Base-by-base conservation (phyloP, 768 basidiomycete species). In the Solioccasus polychromus region DNA sequence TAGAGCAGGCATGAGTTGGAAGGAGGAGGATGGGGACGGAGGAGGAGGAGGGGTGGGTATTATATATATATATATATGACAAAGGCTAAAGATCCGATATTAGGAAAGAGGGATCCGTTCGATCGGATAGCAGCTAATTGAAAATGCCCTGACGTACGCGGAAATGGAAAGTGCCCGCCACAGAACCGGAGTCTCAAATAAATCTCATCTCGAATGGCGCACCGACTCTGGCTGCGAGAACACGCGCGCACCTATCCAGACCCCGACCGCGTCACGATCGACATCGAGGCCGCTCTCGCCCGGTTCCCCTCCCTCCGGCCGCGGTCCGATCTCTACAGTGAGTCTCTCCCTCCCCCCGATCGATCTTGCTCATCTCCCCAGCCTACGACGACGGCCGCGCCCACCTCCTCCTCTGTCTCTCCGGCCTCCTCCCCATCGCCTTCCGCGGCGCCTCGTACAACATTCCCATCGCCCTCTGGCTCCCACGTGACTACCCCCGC, bases 311-410 rank as follows among this genome's bases (percentile, higher is more conserved):
- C 85, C 23, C 73, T 92, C 42, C 73, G 83, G 11, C 90, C 87
- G 40, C 89, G 88, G 64, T 82, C 86, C 2, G 91, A 90, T 54
- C 76, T 87, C 11, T 92, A 91, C 77, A 90, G 76, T 75, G 60
- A 63, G 68, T 70, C 38, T 11, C 31, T 25, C 41, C 28, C 28
- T 38, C 17, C 28, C 42, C 34, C 39, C 48, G 4, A 20, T 5
- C 34, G 26, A 49, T 51, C 42, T 37, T 44, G 29, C 31, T 35
- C 42, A 53, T 30, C 26, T 5, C 28, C 51, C 11, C 61, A 96
- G 92, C 88, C 0, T 93, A 89, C 69, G 92, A 99, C 66, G 92
- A 96, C 53, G 96, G 96, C 37, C 82, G 95, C 29, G 85, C 91
- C 0, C 92, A 94, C 59, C 76, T 97, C 15, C 78, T 99, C 22